phyloP scores from a whole-genome alignment of 305 asterid species.

The Lippia alba region DNA sequence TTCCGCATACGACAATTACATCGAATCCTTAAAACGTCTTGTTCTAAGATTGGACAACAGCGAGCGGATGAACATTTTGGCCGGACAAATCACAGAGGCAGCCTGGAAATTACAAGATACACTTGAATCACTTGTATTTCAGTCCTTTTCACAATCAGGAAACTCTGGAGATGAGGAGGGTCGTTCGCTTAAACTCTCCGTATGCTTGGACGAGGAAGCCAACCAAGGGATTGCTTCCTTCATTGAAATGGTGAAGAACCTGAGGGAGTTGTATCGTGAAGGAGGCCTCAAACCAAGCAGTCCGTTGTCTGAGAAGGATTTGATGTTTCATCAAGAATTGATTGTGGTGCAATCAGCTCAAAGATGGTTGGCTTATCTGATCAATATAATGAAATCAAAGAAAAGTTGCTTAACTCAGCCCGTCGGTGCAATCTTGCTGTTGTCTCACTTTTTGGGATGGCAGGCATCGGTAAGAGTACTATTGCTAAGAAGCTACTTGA shows the following conservation, averaged over 20 bases:
- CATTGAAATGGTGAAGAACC: not conserved
- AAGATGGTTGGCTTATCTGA: not conserved
- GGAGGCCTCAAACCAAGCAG: not conserved
- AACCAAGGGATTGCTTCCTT: not conserved
- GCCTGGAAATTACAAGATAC: not conserved
- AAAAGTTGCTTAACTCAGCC: not conserved
- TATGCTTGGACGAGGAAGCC: not conserved
- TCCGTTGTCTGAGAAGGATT: not conserved
- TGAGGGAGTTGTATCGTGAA: no score
- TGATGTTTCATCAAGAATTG: not conserved
- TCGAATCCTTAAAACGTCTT: no score
- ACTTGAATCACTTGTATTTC: not conserved
- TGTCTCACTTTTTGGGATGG: slow-evolving; percentile 14
- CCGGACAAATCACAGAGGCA: not conserved
- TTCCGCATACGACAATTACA: no score
- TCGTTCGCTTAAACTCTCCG: not conserved
- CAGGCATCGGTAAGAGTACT: slow-evolving; percentile 29
- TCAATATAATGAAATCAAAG: not conserved
- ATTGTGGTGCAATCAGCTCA: no score
- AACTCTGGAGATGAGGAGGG: not conserved
- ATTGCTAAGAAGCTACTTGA: not conserved
- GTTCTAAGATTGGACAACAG: no score
- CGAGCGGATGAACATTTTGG: no score
- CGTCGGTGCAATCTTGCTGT: not conserved
- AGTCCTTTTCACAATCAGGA: not conserved